A percentile compares a stretch with the other conserved stretches of the same genome.
These are phyloP conservation scores for Cruciata laevipes DNA, from an alignment of 257 asterid species.

Conservation along the genomic window DNA sequence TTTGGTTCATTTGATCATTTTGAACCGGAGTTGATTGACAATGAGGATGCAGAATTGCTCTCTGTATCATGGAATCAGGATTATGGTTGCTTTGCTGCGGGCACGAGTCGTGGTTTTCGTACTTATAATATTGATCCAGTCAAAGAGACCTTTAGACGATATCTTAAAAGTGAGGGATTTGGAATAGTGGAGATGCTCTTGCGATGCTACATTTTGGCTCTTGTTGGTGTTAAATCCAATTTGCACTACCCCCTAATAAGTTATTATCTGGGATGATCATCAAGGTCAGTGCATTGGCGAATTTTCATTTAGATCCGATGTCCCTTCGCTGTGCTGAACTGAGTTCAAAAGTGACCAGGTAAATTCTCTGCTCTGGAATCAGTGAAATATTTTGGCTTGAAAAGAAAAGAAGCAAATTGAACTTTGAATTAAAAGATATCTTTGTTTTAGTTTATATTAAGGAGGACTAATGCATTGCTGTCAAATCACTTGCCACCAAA, in stretches of 20 bases:
- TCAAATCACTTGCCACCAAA: conserved; percentile 98
- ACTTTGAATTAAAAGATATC: conserved; percentile 16
- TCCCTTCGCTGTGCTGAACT: conserved; percentile 84
- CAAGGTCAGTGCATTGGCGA: conserved; percentile 89
- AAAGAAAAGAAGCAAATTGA: conserved; percentile 8
- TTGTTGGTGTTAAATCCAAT: conserved; percentile 70
- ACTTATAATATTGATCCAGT: conserved; percentile 78
- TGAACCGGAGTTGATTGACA: conserved; percentile 41
- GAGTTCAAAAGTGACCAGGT: conserved; percentile 90
- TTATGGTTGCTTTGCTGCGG: conserved; percentile 88
- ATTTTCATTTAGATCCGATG: conserved; percentile 87
- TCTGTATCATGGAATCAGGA: conserved; percentile 94
- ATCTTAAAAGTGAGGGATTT: conserved; percentile 79
- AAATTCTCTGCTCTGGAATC: conserved; percentile 16
- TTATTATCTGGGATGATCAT: conserved; percentile 93
- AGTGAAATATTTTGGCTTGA: not conserved
- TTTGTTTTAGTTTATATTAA: conserved; percentile 71
- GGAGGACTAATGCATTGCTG: conserved; percentile 92
- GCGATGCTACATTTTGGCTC: conserved; percentile 82
- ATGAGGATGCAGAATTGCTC: conserved; percentile 58
- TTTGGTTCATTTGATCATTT: conserved; percentile 38
- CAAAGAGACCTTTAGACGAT: conserved; percentile 88
- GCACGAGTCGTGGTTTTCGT: conserved; percentile 79
- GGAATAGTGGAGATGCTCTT: conserved; percentile 89
- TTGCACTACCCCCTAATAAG: conserved; percentile 84